phyloP scores from a whole-genome alignment of 2,329 filamentous ascomycete genomes.

The Aspergillus pseudotamarii region DNA sequence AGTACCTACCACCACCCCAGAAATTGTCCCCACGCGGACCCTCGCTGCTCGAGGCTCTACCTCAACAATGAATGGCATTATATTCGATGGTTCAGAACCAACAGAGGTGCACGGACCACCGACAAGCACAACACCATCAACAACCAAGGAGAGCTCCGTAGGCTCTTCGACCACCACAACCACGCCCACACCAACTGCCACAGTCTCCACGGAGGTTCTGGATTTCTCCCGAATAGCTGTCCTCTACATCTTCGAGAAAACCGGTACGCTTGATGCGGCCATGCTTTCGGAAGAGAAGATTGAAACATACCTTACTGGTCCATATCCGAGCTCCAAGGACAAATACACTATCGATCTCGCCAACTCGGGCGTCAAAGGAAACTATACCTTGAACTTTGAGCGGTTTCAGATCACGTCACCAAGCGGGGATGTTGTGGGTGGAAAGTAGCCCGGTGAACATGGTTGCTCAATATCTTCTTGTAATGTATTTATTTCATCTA shows the following conservation, averaged over 20 bases:
- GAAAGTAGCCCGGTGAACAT: neutral
- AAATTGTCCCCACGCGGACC: constrained; percentile 18
- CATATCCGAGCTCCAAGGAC: constrained; percentile 23
- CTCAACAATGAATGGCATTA: constrained; percentile 41
- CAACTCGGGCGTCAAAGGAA: constrained; percentile 25
- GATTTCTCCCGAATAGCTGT: constrained; percentile 41
- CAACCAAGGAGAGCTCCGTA: constrained; percentile 9
- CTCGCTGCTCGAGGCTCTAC: constrained; percentile 28
- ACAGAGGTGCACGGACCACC: constrained; percentile 27
- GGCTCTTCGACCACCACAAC: constrained; percentile 19
- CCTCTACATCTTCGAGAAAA: constrained; percentile 46
- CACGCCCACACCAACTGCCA: constrained; percentile 14
- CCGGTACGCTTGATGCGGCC: constrained; percentile 33
- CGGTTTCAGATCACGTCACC: constrained; percentile 36
- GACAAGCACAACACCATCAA: constrained; percentile 22
- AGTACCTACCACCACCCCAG: constrained; percentile 11
- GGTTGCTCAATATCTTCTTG: neutral
- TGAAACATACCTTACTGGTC: constrained; percentile 33
- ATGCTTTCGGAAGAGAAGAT: constrained; percentile 33
- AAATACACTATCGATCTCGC: constrained; percentile 27
- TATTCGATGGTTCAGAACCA: constrained; percentile 33
- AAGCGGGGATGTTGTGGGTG: constrained; percentile 28
- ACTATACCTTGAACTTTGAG: constrained; percentile 39
- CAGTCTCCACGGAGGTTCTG: constrained; percentile 27
- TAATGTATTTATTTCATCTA: neutral